Evolutionary conservation across 768 basidiomycete species (phyloP), one percentile per base, ranked within the genome.

Genomic region (Tulasnella sp.): DNA sequence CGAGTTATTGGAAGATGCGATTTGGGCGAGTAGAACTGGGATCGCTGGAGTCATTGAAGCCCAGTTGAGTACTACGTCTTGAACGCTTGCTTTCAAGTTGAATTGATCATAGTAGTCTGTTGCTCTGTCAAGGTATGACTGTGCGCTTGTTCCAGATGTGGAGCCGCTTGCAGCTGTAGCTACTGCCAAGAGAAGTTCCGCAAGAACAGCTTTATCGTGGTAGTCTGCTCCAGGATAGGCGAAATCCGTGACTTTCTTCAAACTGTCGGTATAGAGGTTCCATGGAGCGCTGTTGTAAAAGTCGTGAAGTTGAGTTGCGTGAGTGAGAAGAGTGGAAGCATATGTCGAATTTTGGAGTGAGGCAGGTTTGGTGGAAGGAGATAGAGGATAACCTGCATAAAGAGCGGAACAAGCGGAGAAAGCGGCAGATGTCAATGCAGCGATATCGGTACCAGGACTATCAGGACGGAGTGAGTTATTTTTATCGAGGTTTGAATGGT

Each of bases 361-460:
- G 1, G 83, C 80, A 13, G 81, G 77, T 0, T 51, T 53, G 1
- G 63, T 48, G 13, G 77, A 70, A 53, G 57, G 24, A 41, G 72
- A 75, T 4, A 72, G 66, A 31, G 69, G 69, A 37, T 73, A 71
- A 59, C 72, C 72, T 54, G 77, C 71, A 60, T 95, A 96, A 25
- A 96, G 72, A 53, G 77, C 74, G 1, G 91, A 82, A 58, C 86
- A 89, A 0, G 90, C 76, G 10, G 91, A 75, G 61, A 95, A 91
- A 13, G 92, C 90, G 1, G 87, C 83, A 2, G 91, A 78, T 4
- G 83, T 76, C 39, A 77, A 74, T 0, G 91, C 87, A 9, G 85
- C 87, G 15, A 77, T 89, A 58, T 96, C 91, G 0, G 92, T 95
- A 40, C 91, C 92, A 0, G 91, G 88, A 46, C 76, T 71, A 28